Evolutionary conservation across 2,329 filamentous ascomycete genomes (phyloP).

Genomic region (Cryphonectria japonica): DNA sequence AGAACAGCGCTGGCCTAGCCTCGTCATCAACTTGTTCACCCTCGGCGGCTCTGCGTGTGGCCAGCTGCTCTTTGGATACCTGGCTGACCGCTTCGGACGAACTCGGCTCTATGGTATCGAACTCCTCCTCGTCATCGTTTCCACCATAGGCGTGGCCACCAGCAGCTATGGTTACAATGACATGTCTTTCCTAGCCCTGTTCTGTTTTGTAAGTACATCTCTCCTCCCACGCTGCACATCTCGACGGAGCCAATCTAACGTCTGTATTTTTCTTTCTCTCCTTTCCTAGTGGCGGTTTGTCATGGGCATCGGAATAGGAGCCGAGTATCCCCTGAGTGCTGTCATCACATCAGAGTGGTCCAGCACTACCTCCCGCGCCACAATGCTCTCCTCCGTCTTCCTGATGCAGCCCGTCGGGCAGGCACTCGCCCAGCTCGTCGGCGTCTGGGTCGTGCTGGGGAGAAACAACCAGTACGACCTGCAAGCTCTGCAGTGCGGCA

Average conservation of each 20-base stretch:
- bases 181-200: slow-evolving; percentile 54
- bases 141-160: slow-evolving; percentile 60
- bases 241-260: neutral
- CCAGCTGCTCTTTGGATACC: slow-evolving; percentile 56
- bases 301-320: slow-evolving; percentile 64
- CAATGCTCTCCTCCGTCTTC: slow-evolving; percentile 70
- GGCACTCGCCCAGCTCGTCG: slow-evolving; percentile 65
- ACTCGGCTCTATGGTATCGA: slow-evolving; percentile 61
- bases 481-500: slow-evolving; percentile 51
- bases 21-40: slow-evolving; percentile 57
- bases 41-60: slow-evolving; percentile 56
- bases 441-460: slow-evolving; percentile 56
- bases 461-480: slow-evolving; percentile 47
- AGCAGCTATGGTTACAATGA: slow-evolving; percentile 54
- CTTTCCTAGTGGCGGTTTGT: slow-evolving; percentile 52
- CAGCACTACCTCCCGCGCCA: slow-evolving; percentile 65
- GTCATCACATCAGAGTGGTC: slow-evolving; percentile 71
- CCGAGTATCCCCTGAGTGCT: slow-evolving; percentile 68
- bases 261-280: no score
- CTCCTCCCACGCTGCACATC: neutral
- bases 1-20: slow-evolving; percentile 47
- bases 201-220: slow-evolving; percentile 47
- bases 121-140: slow-evolving; percentile 58
- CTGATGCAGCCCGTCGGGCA: slow-evolving; percentile 72
- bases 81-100: slow-evolving; percentile 59